Percentiles rank a stretch among this genome's conserved stretches.
phyloP scores from a whole-genome alignment of 352 stramenopile genomes.

The Globisporangium okanoganense region DNA sequence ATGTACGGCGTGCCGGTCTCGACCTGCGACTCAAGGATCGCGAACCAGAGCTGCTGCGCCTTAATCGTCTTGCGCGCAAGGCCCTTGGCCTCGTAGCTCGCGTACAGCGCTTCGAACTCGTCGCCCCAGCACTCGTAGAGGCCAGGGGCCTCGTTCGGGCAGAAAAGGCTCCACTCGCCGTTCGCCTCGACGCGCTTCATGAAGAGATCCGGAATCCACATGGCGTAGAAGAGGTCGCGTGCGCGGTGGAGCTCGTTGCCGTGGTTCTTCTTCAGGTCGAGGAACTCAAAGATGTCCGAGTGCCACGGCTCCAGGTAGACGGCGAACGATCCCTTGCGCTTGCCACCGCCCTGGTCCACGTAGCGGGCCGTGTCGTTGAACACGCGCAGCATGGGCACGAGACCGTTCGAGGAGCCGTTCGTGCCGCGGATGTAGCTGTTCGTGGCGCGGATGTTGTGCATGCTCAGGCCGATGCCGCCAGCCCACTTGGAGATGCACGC shows the following conservation, averaged over 20 bases:
- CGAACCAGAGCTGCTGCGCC: conserved; percentile 98
- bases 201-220: conserved; percentile 99
- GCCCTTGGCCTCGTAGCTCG: conserved; percentile 95
- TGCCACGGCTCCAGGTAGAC: conserved; percentile 99
- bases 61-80: conserved; percentile 94
- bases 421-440: conserved; percentile 98
- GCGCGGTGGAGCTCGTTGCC: conserved; percentile 97
- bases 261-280: conserved; percentile 99
- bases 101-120: conserved; percentile 96
- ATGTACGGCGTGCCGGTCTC: conserved; percentile 99
- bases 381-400: conserved; percentile 99
- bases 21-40: conserved; percentile 98
- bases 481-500: conserved; percentile 99
- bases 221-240: conserved; percentile 98
- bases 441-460: conserved; percentile 97
- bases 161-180: conserved; percentile 97
- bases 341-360: conserved; percentile 98
- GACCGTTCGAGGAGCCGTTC: conserved; percentile 98
- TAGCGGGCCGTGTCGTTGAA: conserved; percentile 99
- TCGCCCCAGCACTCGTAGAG: conserved; percentile 93
- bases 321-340: conserved; percentile 98
- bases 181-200: conserved; percentile 99
- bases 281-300: conserved; percentile 97
- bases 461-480: conserved; percentile 97
- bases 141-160: conserved; percentile 96